phyloP scores from a whole-genome alignment of 2,329 filamentous ascomycete species.

The Nemania abortiva region DNA sequence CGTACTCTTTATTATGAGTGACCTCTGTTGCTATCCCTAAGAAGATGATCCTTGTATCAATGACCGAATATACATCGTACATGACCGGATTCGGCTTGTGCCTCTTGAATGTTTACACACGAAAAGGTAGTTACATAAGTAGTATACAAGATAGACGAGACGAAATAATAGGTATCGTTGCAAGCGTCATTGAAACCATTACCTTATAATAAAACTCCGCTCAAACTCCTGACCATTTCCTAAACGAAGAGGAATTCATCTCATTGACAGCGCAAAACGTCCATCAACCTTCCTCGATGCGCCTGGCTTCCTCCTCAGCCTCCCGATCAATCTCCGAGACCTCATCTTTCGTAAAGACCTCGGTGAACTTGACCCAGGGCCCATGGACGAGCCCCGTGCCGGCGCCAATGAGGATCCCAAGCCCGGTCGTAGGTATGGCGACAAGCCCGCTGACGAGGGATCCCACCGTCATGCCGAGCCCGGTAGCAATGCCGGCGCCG shows the following conservation, averaged over 20 bases:
- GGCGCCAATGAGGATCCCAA: slow-evolving; percentile 50
- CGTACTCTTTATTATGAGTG: not conserved
- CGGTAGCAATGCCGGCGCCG: slow-evolving; percentile 51
- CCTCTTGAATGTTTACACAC: not conserved
- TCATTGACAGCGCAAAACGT: no score
- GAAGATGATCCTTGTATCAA: not conserved
- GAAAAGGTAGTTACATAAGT: not conserved
- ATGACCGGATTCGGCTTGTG: not conserved
- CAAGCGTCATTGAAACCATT: not conserved
- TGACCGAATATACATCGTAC: not conserved
- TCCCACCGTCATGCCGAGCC: slow-evolving; percentile 49
- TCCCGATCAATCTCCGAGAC: slow-evolving; percentile 48
- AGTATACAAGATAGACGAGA: not conserved
- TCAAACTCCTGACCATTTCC: not conserved
- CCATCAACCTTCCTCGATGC: slow-evolving; percentile 36
- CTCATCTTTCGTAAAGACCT: slow-evolving; percentile 48
- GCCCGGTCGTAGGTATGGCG: slow-evolving; percentile 50
- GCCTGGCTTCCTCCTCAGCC: slow-evolving; percentile 47
- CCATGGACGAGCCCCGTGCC: slow-evolving; percentile 52
- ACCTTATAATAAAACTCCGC: not conserved
- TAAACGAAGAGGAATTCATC: not conserved
- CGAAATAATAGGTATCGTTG: not conserved
- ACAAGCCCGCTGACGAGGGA: slow-evolving; percentile 50
- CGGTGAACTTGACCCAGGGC: slow-evolving; percentile 52
- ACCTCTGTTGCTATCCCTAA: not conserved